Base-by-base conservation (phyloP, 2,329 filamentous ascomycete genomes). In the Clonostachys chloroleuca region DNA sequence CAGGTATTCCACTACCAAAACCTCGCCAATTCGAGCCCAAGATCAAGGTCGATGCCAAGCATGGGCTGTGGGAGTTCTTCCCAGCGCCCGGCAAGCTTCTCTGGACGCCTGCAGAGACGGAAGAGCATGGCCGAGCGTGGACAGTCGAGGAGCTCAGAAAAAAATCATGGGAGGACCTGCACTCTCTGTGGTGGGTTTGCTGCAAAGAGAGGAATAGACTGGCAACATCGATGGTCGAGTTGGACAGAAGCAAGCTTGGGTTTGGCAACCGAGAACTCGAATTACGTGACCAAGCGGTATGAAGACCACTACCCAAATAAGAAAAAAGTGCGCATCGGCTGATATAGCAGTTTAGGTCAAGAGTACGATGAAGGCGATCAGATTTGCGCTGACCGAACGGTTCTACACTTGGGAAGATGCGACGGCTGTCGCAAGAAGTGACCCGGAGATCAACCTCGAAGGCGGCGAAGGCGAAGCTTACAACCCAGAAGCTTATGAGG, bases 1-100 rank as follows among this genome's bases (percentile, higher is more conserved):
- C 81, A 40, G 81, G 86, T 58, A 78, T 84, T 41, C 75, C 83
- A 44, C 72, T 96, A 47, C 92, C 92, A 1, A 77, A 80, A 60
- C 92, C 94, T 7, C 80, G 83, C 18, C 75, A 85, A 47, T 75
- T 76, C 51, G 76, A 81, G 60, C 80, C 81, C 46, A 64, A 73
- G 42, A 64, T 86, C 34, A 64, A 79, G 52, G 78, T 77, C 40
- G 85, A 90, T 61, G 76, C 82, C 30, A 70, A 92, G 54, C 94
- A 99, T 68, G 92, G 91, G 33, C 83, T 99, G 12, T 97, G 89
- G 87, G 86, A 81, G 2, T 99, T 99, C 71, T 97, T 99, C 69
- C 83, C 85, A 58, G 76, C 77, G 52, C 78, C 84, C 53, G 80
- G 81, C 53, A 80, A 83, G 59, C 69, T 84, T n/a, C 66, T 96